Conservation (phyloP, 306 rosid species). For the Dalbergia cochinchinensis region DNA sequence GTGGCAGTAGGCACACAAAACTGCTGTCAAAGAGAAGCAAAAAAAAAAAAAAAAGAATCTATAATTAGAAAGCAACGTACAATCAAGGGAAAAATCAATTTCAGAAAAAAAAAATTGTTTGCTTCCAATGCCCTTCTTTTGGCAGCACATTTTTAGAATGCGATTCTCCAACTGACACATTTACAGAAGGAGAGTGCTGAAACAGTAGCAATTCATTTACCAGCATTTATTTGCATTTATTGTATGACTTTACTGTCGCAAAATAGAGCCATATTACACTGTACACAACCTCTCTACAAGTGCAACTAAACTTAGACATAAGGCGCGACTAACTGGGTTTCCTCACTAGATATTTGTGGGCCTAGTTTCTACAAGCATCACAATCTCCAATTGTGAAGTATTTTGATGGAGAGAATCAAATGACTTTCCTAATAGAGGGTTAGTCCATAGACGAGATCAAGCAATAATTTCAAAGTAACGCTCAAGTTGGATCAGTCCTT, state of each 20-base stretch:
- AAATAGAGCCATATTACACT: not conserved
- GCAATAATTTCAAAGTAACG: not conserved
- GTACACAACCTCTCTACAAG: constrained; percentile 1
- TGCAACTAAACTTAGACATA: not conserved
- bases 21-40: not conserved
- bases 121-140: not conserved
- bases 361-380: constrained; percentile 1
- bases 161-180: not conserved
- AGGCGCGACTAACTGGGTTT: not conserved
- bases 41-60: no score
- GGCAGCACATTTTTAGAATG: not conserved
- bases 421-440: not conserved
- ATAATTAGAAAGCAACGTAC: no score
- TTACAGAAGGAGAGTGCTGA: not conserved
- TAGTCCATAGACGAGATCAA: not conserved
- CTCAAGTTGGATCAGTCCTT: constrained; percentile 18
- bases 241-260: not conserved
- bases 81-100: not conserved
- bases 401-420: constrained; percentile 1
- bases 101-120: not conserved
- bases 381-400: not conserved
- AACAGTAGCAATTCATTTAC: not conserved
- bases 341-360: not conserved
- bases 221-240: not conserved
- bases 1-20: not conserved